A percentile compares a stretch with the other conserved stretches of the same genome.
Evolutionary conservation across 2,329 filamentous ascomycete species (phyloP).

Genomic region (Pseudogymnoascus sp.): DNA sequence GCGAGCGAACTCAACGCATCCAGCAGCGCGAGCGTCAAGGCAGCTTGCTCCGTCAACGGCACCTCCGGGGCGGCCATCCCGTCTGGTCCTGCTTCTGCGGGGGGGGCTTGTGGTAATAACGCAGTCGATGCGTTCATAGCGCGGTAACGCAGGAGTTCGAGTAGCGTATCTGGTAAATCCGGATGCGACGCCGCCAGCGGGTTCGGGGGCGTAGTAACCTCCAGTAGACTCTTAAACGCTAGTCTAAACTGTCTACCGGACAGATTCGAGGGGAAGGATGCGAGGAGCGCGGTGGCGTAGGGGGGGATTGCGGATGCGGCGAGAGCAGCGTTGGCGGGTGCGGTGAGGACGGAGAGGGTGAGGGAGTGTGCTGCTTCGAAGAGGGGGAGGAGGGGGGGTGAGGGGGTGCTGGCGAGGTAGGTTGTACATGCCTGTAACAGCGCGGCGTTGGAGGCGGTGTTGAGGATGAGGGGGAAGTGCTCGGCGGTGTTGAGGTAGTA

Average conservation of each 20-base stretch:
- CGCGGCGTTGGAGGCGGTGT: slow-evolving; percentile 50
- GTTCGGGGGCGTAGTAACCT: slow-evolving; percentile 58
- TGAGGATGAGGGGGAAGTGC: slow-evolving; percentile 56
- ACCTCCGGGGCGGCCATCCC: slow-evolving; percentile 26
- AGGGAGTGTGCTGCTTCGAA: slow-evolving; percentile 68
- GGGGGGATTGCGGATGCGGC: slow-evolving; percentile 57
- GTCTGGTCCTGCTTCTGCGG: slow-evolving; percentile 17
- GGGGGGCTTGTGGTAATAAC: slow-evolving; percentile 27
- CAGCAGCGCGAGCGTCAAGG: slow-evolving; percentile 55
- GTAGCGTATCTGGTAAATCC: slow-evolving; percentile 54
- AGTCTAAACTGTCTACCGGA: slow-evolving; percentile 63
- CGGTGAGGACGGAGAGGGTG: slow-evolving; percentile 60
- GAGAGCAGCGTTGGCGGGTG: slow-evolving; percentile 54
- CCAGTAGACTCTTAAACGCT: slow-evolving; percentile 61
- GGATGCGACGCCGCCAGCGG: slow-evolving; percentile 54
- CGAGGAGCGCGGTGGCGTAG: slow-evolving; percentile 61
- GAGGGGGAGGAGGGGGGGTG: slow-evolving; percentile 46
- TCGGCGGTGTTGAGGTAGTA: slow-evolving; percentile 67
- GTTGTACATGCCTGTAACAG: slow-evolving; percentile 55
- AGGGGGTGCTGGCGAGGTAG: slow-evolving; percentile 51
- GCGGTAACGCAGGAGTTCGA: slow-evolving; percentile 58
- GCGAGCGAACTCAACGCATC: slow-evolving; percentile 58
- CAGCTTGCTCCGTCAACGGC: slow-evolving; percentile 53
- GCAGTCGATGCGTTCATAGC: slow-evolving; percentile 47
- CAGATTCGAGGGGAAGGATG: slow-evolving; percentile 58